Percentiles rank a stretch among this genome's conserved stretches.
Evolutionary conservation across 179 eudicot genomes (phyloP).

Genomic region (Sideroxylon spinosum): DNA sequence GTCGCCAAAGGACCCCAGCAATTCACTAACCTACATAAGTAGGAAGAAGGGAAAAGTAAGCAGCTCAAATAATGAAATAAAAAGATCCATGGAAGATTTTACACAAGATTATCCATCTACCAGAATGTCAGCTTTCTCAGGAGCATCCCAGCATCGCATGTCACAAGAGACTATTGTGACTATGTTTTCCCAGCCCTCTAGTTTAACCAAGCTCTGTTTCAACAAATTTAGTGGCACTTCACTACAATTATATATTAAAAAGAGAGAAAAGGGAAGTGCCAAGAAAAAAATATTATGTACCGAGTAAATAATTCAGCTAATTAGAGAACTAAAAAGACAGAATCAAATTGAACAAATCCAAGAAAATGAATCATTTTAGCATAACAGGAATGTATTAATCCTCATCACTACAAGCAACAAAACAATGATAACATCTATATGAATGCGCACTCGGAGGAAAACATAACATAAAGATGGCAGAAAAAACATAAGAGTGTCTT

Average conservation of each 20-base stretch:
- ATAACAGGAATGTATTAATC: background rate
- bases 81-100: background rate
- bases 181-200: constrained; percentile 86
- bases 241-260: background rate
- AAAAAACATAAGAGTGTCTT: background rate
- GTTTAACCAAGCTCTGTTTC: constrained; percentile 81
- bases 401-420: background rate
- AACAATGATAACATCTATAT: background rate
- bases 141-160: constrained; percentile 98
- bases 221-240: constrained; percentile 12
- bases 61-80: constrained; percentile 2
- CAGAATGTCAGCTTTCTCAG: constrained; percentile 97
- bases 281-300: background rate
- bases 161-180: constrained; percentile 85
- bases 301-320: background rate
- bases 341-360: background rate
- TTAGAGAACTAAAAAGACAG: background rate
- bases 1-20: constrained; percentile 97
- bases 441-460: background rate
- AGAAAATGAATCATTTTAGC: background rate
- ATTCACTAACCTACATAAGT: constrained; percentile 75
- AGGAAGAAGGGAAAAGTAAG: constrained; percentile 15
- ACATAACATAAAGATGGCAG: background rate
- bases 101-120: constrained; percentile 27
- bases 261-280: background rate